Evolutionary conservation across 1,139 yeast genomes (phyloP), one percentile per base, ranked within the genome.

Genomic region (Hansenula lynferdii): DNA sequence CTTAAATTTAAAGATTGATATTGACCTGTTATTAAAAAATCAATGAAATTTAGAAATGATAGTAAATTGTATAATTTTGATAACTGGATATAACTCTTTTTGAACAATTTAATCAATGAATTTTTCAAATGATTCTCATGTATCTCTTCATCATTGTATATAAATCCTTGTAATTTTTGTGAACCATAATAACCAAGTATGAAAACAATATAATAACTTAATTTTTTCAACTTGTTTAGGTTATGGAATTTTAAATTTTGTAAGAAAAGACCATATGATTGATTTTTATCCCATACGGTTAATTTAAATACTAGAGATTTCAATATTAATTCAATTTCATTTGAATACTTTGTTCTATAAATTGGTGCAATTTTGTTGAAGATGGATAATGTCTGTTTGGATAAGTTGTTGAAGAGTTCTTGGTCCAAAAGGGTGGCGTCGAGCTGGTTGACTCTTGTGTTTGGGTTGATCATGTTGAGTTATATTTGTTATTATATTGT

Each of bases 221-320:
- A 47, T 62, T 64, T 59, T 65, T 57, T 81, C 56, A 26, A 52
- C 38, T 42, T 59, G 43, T 53, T 70, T 63, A 48, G 59, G 36
- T 62, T 61, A 28, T 69, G 65, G 16, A 69, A 57, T 42, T 58
- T 62, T 47, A 86, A 63, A 51, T 85, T 85, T 57, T 85, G 95
- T 27, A 86, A 63, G 29, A 76, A 71, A 22, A 81, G 70, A 0
- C 96, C 96, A 56, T 86, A 87, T 1, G 89, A 77, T 4, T 90
- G 74, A 5, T 82, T 77, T 24, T 75, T 69, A 53, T 81, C 84
- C 85, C 90, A 83, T 1, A 83, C 67, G 0, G 95, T 85, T 34
- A 77, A 58, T 51, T 76, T 79, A 62, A 83, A 86, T 5, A 86
- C 60, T 1, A 79, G 44, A 24, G 81, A 58, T 42, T 77, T 75